Base-by-base conservation (phyloP, 345 rosid genomes). In the Raphanus raphanistrum region DNA sequence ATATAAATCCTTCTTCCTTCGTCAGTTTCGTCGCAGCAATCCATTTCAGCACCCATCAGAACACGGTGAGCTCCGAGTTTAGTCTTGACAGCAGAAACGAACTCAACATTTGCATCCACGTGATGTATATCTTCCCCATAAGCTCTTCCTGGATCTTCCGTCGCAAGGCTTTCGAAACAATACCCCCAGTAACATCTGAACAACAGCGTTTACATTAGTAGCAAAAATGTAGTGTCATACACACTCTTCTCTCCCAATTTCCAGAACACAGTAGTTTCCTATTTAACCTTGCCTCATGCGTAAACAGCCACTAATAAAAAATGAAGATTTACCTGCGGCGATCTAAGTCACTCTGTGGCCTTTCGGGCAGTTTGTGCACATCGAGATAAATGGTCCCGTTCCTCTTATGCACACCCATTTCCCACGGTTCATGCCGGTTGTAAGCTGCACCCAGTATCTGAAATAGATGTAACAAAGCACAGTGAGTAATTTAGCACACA, bases 321-420 rank as follows among this genome's bases (percentile, higher is more conserved):
- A 74, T 32, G 69, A 68, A 29, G 25, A 71, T 0, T 74, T 85
- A 92, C 99, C 97, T 92, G 84, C 87, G 86, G 69, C 94, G 90
- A 59, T 95, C 96, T 83, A 91, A 84, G 72, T 95, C 98, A 80
- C 85, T 92, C 72, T 85, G 87, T 25, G 89, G 96, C 74, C 91
- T 85, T 79, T 92, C 97, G 45, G 96, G 99, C 63, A 92, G 87
- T 80, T 92, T 95, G 84, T 95, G 99, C 52, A 90, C 94, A 70
- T 95, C 98, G 48, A 91, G 89, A 85, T 95, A 92, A 58, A 95
- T 91, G 26, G 87, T 90, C 59, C 98, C 98, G 73, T 92, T 91
- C 87, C 98, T 87, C 85, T 91, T 92, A 81, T 95, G 99, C 84
- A 95, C 98, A 11, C 99, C 99, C 99, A 95, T 95, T 85, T 92